Base-by-base conservation (phyloP, 306 rosid genomes). In the Sophora flavescens region DNA sequence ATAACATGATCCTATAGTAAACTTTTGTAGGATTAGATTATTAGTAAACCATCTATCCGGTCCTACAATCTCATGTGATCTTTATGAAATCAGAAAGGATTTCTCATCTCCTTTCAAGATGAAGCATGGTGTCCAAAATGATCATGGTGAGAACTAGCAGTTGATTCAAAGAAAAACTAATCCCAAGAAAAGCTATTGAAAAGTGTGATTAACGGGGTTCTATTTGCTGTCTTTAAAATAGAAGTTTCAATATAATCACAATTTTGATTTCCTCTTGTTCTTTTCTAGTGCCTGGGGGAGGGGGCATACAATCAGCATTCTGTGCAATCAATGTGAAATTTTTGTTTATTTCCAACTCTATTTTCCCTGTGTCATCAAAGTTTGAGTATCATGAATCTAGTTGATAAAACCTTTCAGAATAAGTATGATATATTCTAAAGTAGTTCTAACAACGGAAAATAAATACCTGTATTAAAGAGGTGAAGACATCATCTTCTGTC, bases 401-500 rank as follows among this genome's bases (percentile, higher is more conserved):
- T 57, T 36, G 16, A 50, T 10, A 12, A 14, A 18, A 53, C 11
- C 28, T 54, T 5, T 35, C 38, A 13, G 3, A 63, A 60, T 42
- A 26, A 12, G 28, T 10, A 52, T 1, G 30, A 41, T 36, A 45
- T 18, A 45, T n/a, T 71, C 47, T 47, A 62, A 22, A 35, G 45
- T 47, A 30, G 38, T 66, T 72, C 14, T 28, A 56, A 26, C 12
- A 68, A 73, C 41, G 51, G 71, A 83, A 61, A 77, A 60, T 30
- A 18, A 44, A 51, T 84, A 95, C 97, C 96, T 95, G 97, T 50
- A 95, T 56, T 52, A 93, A 60, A 26, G 98, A 91, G 66, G 92
- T 77, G 60, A 85, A 52, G 63, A 61, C 96, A 69, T 91, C 98
- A 54, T 93, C 98, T 65, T 89, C 91, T 56, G 70, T 45, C 63